Base-by-base conservation (phyloP, 768 basidiomycete species). In the Rhizopogon sp. region DNA sequence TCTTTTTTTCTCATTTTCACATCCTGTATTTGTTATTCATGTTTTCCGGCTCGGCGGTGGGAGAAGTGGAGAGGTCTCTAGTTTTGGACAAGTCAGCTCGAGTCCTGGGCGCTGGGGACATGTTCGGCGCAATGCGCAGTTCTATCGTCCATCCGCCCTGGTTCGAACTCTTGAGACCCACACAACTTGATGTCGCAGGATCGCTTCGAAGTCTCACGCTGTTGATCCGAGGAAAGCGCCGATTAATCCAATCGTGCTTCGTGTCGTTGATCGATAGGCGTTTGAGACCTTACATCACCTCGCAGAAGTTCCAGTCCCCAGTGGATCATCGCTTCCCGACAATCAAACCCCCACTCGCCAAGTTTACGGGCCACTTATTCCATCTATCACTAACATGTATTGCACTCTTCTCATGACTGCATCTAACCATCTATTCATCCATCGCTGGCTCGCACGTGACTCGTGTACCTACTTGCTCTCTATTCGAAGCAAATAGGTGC, bases 181-280 rank as follows among this genome's bases (percentile, higher is more conserved):
- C 64, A 66, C 61, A 58, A 66, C 71, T 74, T 53, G 76, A 74
- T 41, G 72, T 70, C 61, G 69, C 67, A 66, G 72, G 71, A 69
- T 66, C 66, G 69, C 61, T 64, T 49, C 56, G 55, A 67, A 64
- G 59, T 59, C 56, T 55, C 59, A 61, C 58, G 58, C 55, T 52
- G 58, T 63, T 64, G 61, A 66, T 75, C 75, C 67, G 73, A 71
- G 69, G 20, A 25, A 59, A 58, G 53, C 45, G 63, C 58, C 57
- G 62, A 59, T 66, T 62, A 56, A 58, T 60, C 63, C 64, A 56
- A 56, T 63, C 72, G 69, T 65, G 61, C 52, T 44, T 49, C 49
- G 59, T 71, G 72, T 77, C 69, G 76, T 75, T 69, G 76, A 78
- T 78, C 72, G 74, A 77, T 78, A 66, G 70, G 49, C 53, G 39